Percentiles rank a stretch among this genome's conserved stretches.
These are phyloP conservation scores for Paecilomyces fulvus DNA, from an alignment of 2,329 filamentous ascomycete genomes.

Conservation along the genomic window DNA sequence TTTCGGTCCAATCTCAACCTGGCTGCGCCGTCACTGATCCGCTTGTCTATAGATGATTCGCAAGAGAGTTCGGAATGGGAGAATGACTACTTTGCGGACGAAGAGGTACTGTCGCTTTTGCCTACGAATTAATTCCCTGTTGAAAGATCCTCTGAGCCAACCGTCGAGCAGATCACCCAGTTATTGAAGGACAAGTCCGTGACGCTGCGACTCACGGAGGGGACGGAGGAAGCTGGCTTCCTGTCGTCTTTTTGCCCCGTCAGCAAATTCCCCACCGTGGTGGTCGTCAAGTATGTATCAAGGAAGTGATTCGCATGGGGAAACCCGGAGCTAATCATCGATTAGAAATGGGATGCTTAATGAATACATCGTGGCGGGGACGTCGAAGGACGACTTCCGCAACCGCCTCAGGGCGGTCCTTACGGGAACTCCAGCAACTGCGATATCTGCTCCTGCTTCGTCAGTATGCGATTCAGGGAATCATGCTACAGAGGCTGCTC, in stretches of 20 bases:
- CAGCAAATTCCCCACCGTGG: constrained; percentile 65
- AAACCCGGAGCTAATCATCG: neutral
- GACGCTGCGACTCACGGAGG: constrained; percentile 59
- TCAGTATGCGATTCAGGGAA: neutral
- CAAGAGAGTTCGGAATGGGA: constrained; percentile 67
- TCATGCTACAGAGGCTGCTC: neutral
- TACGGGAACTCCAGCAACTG: constrained; percentile 11
- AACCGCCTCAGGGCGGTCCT: constrained; percentile 44
- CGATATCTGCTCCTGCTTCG: neutral
- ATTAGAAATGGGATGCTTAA: constrained; percentile 64
- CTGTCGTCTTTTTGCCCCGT: constrained; percentile 75
- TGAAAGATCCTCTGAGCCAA: constrained; percentile 4
- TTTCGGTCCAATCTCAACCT: too few relatives aligned
- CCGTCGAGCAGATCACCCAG: constrained; percentile 41
- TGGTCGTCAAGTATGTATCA: constrained; percentile 62
- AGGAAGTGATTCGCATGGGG: neutral
- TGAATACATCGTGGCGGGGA: constrained; percentile 63
- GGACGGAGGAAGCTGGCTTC: constrained; percentile 72
- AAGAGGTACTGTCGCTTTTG: constrained; percentile 38
- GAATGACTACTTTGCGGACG: constrained; percentile 51
- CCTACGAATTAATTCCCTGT: constrained; percentile 1
- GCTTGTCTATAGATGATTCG: constrained; percentile 50
- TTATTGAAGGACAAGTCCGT: constrained; percentile 57
- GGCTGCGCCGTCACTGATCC: constrained; percentile 7
- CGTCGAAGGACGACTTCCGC: constrained; percentile 58